Evolutionary conservation across 257 asterid species (phyloP), one percentile per base, ranked within the genome.

Genomic region (Hygrophila difformis): DNA sequence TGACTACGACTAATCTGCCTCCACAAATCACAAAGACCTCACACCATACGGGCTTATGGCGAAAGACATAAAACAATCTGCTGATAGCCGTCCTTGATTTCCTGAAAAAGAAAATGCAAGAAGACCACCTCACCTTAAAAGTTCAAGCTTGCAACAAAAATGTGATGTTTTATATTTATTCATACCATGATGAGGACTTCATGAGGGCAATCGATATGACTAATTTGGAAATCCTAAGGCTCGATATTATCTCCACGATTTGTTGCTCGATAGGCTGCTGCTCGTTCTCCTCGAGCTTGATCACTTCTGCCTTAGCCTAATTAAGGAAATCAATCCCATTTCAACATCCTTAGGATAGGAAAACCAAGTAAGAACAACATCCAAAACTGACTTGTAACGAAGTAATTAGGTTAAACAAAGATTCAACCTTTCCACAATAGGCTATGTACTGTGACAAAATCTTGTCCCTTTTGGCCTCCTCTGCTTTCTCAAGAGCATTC

Each of bases 11-110:
- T 40, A 60, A 34, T 26, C 64, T 68, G 22, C 94, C 94, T 35
- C 69, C 74, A 53, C 68, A 47, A 17, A 79, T 48, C 23, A 76
- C 65, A 55, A 53, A 76, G 44, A 79, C 31, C 47, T 79, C 77
- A 39, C 94, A 83, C 47, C 16, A 76, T 29, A 47, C 63, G 14
- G 94, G 87, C 52, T 83, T 83, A 5, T 79, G 66, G 15, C 67
- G 65, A 41, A 69, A 64, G 29, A 83, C 66, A 20, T 69, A 62
- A 46, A 53, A 70, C 18, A 78, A 47, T 53, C 80, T 87, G 39
- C 70, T 74, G 1, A 72, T 63, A 5, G 82, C 76, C 40, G 64
- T 57, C 49, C 74, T 79, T 16, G 84, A 76, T 66, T 76, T 82
- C 91, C 94, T 82, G 40, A 47, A 23, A 8, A 40, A 8, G 4